These are phyloP conservation scores for Suillus cothurnatus DNA, from an alignment of 768 basidiomycete genomes.

Conservation along the genomic window DNA sequence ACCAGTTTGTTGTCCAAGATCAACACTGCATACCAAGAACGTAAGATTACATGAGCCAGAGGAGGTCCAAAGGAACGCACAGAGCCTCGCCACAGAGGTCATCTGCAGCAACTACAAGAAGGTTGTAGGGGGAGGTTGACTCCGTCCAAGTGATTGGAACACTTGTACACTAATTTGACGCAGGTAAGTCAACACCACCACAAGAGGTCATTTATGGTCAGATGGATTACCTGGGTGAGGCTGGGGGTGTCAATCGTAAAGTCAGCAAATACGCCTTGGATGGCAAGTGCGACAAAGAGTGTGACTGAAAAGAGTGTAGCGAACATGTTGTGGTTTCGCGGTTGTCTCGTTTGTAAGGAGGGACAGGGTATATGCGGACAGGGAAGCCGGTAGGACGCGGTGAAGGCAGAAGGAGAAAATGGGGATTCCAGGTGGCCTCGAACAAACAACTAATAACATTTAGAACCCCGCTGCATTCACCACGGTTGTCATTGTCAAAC, in stretches of 20 bases:
- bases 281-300: conserved; percentile 61
- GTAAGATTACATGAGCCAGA: conserved; percentile 9
- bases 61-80: conserved; percentile 41
- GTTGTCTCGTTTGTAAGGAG: not conserved
- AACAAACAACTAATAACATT: not conserved
- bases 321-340: conserved; percentile 54
- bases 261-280: conserved; percentile 53
- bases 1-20: conserved; percentile 57
- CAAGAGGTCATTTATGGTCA: not conserved
- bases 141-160: conserved; percentile 54
- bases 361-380: not conserved
- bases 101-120: conserved; percentile 52
- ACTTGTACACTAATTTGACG: conserved; percentile 50
- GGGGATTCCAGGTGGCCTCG: not conserved
- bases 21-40: conserved; percentile 42
- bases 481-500: not conserved
- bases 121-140: conserved; percentile 53
- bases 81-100: conserved; percentile 62
- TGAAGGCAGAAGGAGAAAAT: not conserved
- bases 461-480: conserved; percentile 1
- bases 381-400: not conserved
- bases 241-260: conserved; percentile 55
- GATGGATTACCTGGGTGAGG: conserved; percentile 50
- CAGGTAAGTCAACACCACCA: conserved; percentile 5
- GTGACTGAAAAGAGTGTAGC: conserved; percentile 75